These are phyloP conservation scores for Suillus americanus DNA, from an alignment of 768 basidiomycete species.

Conservation along the genomic window DNA sequence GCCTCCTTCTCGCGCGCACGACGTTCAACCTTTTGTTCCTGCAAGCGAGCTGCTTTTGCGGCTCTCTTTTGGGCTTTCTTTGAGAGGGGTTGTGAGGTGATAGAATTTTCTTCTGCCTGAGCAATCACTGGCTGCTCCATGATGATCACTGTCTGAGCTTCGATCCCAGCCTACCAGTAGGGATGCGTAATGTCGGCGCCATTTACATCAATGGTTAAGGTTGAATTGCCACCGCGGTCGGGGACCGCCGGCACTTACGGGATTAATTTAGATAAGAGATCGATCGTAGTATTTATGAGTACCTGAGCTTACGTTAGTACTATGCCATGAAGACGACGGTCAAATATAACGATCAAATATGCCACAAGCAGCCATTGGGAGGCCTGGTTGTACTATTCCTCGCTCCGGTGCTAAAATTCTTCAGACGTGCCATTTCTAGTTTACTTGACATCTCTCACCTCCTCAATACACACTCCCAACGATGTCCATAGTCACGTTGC, in stretches of 20 bases:
- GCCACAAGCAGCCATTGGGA: neutral
- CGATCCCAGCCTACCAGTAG: neutral
- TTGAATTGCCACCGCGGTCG: slow-evolving; percentile 7
- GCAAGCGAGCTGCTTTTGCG: slow-evolving; percentile 65
- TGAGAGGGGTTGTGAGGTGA: slow-evolving; percentile 43
- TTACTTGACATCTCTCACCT: neutral
- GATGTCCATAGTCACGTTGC: slow-evolving; percentile 3
- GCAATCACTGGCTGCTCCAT: slow-evolving; percentile 29
- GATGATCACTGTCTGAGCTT: neutral
- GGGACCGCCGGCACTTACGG: slow-evolving; percentile 6
- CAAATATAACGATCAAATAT: neutral
- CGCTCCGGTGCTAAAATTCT: neutral
- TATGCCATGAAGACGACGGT: neutral
- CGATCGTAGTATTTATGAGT: neutral
- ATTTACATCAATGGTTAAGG: neutral
- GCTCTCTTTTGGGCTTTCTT: slow-evolving; percentile 80
- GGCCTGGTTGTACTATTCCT: neutral
- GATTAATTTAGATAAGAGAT: neutral
- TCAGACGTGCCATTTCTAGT: neutral
- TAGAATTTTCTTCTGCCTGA: slow-evolving; percentile 14
- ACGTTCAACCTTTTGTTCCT: slow-evolving; percentile 68
- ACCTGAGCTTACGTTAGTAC: too few relatives aligned
- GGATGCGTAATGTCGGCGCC: neutral
- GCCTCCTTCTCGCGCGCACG: slow-evolving; percentile 76
- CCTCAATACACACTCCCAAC: neutral